phyloP scores from a whole-genome alignment of 2,329 filamentous ascomycete genomes.

The Stemphylium lycopersici region DNA sequence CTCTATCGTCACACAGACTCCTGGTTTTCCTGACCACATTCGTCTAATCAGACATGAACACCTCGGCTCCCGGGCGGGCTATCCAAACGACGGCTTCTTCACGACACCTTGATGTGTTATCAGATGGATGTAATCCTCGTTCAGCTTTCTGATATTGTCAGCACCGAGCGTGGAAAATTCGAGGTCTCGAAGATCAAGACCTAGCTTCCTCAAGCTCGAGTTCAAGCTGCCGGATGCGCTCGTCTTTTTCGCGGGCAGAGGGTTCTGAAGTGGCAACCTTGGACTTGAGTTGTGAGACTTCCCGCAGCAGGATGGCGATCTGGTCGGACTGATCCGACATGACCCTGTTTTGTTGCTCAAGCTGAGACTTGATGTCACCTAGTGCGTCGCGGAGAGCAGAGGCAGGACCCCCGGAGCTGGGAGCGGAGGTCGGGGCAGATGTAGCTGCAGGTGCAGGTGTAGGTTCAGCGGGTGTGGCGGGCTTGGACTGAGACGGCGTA shows the following conservation, averaged over 20 bases:
- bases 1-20: constrained; percentile 11
- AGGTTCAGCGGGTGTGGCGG: constrained; percentile 45
- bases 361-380: constrained; percentile 75
- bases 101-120: background rate
- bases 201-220: constrained; percentile 50
- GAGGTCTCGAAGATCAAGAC: constrained; percentile 31
- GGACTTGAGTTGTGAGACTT: constrained; percentile 69
- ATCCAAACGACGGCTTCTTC: constrained; percentile 5
- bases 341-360: constrained; percentile 78
- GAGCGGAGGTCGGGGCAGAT: constrained; percentile 45
- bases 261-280: constrained; percentile 61
- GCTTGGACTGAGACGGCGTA: constrained; percentile 42
- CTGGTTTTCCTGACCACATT: background rate
- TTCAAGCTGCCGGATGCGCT: constrained; percentile 50
- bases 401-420: constrained; percentile 53
- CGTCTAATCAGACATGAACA: background rate
- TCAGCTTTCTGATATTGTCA: background rate
- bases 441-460: constrained; percentile 49
- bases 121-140: constrained; percentile 3
- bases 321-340: constrained; percentile 79
- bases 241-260: constrained; percentile 48
- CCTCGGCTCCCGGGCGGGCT: background rate
- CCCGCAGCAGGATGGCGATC: constrained; percentile 73
- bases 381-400: constrained; percentile 69
- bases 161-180: background rate